Evolutionary conservation across 2,329 filamentous ascomycete species (phyloP).

Genomic region (Clonostachys chloroleuca): DNA sequence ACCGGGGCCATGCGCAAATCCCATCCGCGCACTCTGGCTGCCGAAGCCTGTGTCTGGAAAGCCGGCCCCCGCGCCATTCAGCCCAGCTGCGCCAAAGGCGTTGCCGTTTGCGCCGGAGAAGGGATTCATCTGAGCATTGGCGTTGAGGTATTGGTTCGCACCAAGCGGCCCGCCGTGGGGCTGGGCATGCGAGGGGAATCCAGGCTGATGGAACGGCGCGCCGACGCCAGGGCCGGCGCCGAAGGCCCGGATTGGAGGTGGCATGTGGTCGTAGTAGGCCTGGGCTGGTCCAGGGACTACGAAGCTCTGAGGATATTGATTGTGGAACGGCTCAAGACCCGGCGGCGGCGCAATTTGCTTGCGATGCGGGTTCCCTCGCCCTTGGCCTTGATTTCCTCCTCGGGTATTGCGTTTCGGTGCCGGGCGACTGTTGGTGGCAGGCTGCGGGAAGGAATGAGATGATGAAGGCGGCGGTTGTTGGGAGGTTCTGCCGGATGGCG

Average conservation of each 20-base stretch:
- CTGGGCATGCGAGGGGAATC: constrained; percentile 48
- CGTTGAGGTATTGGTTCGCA: constrained; percentile 68
- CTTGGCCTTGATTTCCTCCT: too few relatives aligned
- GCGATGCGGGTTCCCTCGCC: too few relatives aligned
- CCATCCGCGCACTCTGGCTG: constrained; percentile 83
- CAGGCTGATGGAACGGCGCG: constrained; percentile 36
- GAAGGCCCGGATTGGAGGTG: constrained; percentile 31
- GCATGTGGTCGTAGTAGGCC: constrained; percentile 14
- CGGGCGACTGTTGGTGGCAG: too few relatives aligned
- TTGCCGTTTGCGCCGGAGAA: constrained; percentile 54
- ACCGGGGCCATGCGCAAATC: constrained; percentile 63
- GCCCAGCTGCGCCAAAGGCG: constrained; percentile 52
- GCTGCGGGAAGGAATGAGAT: too few relatives aligned
- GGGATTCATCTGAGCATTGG: constrained; percentile 63
- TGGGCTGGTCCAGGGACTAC: too few relatives aligned
- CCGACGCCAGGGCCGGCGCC: constrained; percentile 27
- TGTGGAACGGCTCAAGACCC: too few relatives aligned
- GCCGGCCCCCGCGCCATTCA: constrained; percentile 51
- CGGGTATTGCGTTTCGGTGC: too few relatives aligned
- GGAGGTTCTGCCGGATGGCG: too few relatives aligned
- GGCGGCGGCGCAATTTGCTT: too few relatives aligned
- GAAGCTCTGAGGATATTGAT: neutral
- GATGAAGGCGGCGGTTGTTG: too few relatives aligned
- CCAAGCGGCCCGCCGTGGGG: constrained; percentile 50
- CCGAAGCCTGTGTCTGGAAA: constrained; percentile 70